These are phyloP conservation scores for Graphiopsis chlorocephala DNA, from an alignment of 2,329 filamentous ascomycete genomes.

Conservation along the genomic window DNA sequence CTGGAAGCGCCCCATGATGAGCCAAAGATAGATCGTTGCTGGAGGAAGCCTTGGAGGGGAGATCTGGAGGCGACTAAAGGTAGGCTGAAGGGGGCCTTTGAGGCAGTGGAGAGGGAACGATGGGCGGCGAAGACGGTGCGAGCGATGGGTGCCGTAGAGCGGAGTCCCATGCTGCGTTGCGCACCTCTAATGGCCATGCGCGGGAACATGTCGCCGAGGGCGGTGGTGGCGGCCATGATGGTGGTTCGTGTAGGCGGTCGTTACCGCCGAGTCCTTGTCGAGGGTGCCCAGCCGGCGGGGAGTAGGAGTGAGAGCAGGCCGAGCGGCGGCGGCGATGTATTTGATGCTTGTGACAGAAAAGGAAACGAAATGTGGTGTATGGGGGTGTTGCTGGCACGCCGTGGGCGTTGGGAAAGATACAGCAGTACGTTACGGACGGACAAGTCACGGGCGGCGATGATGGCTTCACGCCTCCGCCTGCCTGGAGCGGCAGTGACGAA, in stretches of 20 bases:
- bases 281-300: slow-evolving; percentile 15
- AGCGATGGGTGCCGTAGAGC: slow-evolving; percentile 1
- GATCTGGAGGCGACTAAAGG: slow-evolving; percentile 20
- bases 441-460: neutral
- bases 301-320: neutral
- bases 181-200: slow-evolving; percentile 15
- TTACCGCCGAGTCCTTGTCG: slow-evolving; percentile 7
- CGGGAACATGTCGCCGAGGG: slow-evolving; percentile 10
- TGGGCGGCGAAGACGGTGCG: neutral
- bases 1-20: slow-evolving; percentile 38
- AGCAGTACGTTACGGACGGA: neutral
- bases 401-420: slow-evolving; percentile 1
- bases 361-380: neutral
- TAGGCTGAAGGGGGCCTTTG: neutral
- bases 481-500: neutral
- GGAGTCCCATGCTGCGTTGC: neutral
- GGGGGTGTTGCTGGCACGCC: neutral
- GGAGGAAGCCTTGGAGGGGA: slow-evolving; percentile 36
- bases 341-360: neutral
- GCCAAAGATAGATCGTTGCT: slow-evolving; percentile 47
- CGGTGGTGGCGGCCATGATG: slow-evolving; percentile 16
- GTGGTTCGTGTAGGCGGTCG: slow-evolving; percentile 5
- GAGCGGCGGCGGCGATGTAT: neutral
- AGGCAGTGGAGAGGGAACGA: slow-evolving; percentile 6
- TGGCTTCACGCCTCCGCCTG: neutral